Percentiles rank a stretch among this genome's conserved stretches.
Conservation (phyloP, 345 rosid species). For the Sisymbrium irio region DNA sequence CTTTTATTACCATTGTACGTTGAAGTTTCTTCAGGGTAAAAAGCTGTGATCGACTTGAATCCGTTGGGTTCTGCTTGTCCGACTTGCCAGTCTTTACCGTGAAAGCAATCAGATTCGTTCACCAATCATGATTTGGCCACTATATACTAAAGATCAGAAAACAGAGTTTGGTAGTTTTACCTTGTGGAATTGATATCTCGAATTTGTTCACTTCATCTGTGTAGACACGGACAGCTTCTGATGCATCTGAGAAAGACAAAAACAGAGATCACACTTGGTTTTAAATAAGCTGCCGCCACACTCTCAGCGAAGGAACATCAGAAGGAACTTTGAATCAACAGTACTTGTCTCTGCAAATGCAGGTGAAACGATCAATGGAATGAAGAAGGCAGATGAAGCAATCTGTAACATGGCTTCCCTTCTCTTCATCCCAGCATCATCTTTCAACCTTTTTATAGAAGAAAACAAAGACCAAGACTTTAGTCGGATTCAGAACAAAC, state of each 20-base stretch:
- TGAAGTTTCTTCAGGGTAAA: conserved; percentile 64
- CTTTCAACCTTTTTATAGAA: conserved; percentile 8
- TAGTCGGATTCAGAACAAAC: background rate
- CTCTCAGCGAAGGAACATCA: conserved; percentile 3
- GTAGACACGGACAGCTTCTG: conserved; percentile 52
- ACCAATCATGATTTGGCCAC: background rate
- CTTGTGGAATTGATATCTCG: conserved; percentile 77
- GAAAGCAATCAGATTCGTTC: background rate
- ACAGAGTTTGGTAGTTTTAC: conserved; percentile 36
- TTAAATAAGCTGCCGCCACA: conserved; percentile 8
- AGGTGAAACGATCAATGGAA: conserved; percentile 41
- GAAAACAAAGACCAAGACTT: conserved; percentile 2
- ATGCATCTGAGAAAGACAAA: conserved; percentile 29
- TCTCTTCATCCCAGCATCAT: conserved; percentile 43
- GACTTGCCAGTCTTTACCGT: conserved; percentile 60
- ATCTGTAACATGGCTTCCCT: conserved; percentile 53
- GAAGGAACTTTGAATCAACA: background rate
- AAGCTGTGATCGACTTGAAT: conserved; percentile 83
- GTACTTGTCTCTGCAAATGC: conserved; percentile 45
- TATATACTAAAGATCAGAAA: background rate
- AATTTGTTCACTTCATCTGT: conserved; percentile 79
- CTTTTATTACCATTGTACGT: conserved; percentile 55
- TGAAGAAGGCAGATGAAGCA: conserved; percentile 44
- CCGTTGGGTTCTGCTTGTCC: conserved; percentile 72
- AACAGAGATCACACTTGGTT: background rate